These are phyloP conservation scores for Meyerozyma athensensis DNA, from an alignment of 1,139 yeast species.

Conservation along the genomic window DNA sequence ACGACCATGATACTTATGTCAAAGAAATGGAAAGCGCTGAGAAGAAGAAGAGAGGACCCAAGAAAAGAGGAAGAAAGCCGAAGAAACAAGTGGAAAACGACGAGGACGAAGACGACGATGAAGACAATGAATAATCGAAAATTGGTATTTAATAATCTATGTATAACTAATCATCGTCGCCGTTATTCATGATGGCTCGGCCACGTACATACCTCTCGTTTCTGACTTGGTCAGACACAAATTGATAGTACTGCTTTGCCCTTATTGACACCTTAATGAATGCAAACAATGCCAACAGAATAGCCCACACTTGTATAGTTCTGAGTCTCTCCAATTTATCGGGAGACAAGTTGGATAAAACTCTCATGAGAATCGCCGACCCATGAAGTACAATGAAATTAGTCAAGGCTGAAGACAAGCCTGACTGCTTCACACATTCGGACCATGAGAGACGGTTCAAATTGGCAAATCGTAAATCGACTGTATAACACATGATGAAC, in stretches of 20 bases:
- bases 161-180: slow-evolving; percentile 9
- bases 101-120: slow-evolving; percentile 8
- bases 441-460: neutral
- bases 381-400: slow-evolving; percentile 14
- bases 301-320: neutral
- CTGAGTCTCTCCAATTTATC: slow-evolving; percentile 1
- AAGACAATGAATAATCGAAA: slow-evolving; percentile 10
- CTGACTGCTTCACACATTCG: neutral
- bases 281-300: slow-evolving; percentile 13
- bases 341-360: slow-evolving; percentile 3
- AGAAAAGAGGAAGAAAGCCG: neutral
- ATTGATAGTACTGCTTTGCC: slow-evolving; percentile 12
- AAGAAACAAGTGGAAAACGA: slow-evolving; percentile 4
- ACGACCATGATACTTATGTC: slow-evolving; percentile 47
- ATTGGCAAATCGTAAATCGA: neutral
- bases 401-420: slow-evolving; percentile 10
- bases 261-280: slow-evolving; percentile 11
- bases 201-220: slow-evolving; percentile 61
- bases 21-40: slow-evolving; percentile 2
- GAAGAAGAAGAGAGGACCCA: slow-evolving; percentile 3
- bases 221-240: slow-evolving; percentile 45
- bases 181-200: slow-evolving; percentile 54
- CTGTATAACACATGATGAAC: slow-evolving; percentile 6
- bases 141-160: neutral
- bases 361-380: slow-evolving; percentile 11